Conservation (phyloP, 129 eudicot species). For the Pseudognaphalium luteoalbum region DNA sequence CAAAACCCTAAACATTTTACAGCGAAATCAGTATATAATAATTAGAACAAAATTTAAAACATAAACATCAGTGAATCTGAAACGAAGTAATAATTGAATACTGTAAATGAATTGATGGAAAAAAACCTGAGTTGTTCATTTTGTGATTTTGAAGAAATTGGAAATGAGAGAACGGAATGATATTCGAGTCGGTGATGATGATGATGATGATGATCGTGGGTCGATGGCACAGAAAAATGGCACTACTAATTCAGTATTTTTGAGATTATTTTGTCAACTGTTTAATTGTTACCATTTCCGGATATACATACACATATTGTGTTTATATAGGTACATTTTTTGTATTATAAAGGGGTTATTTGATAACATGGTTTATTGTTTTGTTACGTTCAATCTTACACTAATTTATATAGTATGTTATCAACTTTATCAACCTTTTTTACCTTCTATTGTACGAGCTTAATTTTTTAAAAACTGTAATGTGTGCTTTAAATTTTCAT, state of each 20-base stretch:
- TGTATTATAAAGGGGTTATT: too few relatives aligned
- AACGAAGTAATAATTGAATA: conserved; percentile 1
- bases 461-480: too few relatives aligned
- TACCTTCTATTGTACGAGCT: too few relatives aligned
- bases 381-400: too few relatives aligned
- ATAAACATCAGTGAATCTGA: conserved; percentile 5
- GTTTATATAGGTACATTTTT: too few relatives aligned
- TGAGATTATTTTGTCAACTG: too few relatives aligned
- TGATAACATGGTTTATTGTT: too few relatives aligned
- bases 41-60: background rate
- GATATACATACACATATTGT: background rate
- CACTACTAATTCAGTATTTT: background rate
- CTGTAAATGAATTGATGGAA: conserved; percentile 4
- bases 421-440: too few relatives aligned
- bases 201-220: conserved; percentile 24
- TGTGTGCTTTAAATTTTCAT: too few relatives aligned
- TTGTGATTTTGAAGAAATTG: background rate
- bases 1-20: conserved; percentile 34
- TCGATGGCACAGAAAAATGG: conserved; percentile 2
- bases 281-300: background rate
- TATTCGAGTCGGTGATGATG: conserved; percentile 25
- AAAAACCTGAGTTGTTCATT: conserved; percentile 46
- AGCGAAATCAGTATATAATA: background rate
- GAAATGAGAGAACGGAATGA: conserved; percentile 8
- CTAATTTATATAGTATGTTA: too few relatives aligned